phyloP scores from a whole-genome alignment of 2,329 filamentous ascomycete species.

The Graphilbum fragrans region DNA sequence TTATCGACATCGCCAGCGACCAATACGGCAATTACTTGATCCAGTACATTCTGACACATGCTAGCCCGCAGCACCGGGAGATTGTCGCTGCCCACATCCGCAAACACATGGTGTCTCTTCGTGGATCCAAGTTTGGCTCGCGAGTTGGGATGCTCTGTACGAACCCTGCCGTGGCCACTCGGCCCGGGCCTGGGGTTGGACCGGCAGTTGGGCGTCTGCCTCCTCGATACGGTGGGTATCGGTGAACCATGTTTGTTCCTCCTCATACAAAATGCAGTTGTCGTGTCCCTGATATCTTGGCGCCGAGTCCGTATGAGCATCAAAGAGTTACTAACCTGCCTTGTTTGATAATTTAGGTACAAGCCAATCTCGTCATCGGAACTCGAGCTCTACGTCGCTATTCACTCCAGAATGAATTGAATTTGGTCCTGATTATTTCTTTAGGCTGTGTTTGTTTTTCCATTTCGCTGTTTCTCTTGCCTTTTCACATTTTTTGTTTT shows the following conservation, averaged over 20 bases:
- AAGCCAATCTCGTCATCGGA: slow-evolving; percentile 4
- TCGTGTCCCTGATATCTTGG: too few species aligned
- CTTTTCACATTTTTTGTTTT: background rate
- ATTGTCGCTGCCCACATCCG: slow-evolving; percentile 87
- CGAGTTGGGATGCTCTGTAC: slow-evolving; percentile 98
- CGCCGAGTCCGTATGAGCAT: too few species aligned
- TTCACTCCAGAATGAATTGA: slow-evolving; percentile 5
- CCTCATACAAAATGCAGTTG: background rate
- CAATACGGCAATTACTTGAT: slow-evolving; percentile 98
- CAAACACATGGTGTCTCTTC: slow-evolving; percentile 98
- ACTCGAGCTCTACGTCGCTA: background rate
- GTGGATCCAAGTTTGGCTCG: slow-evolving; percentile 96
- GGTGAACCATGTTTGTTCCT: slow-evolving; percentile 15
- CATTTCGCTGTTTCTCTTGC: background rate
- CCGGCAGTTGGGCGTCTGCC: slow-evolving; percentile 50
- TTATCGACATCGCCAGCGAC: slow-evolving; percentile 97
- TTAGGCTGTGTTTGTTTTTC: background rate
- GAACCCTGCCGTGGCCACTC: slow-evolving; percentile 81
- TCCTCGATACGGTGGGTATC: slow-evolving; percentile 48
- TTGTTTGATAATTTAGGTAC: background rate
- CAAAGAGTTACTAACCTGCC: background rate
- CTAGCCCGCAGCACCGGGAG: slow-evolving; percentile 78
- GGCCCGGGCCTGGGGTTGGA: slow-evolving; percentile 73
- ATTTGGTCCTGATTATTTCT: background rate
- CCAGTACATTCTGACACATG: slow-evolving; percentile 90